Conservation (phyloP, 441 rosid genomes). For the Arabidopsis hybrid region DNA sequence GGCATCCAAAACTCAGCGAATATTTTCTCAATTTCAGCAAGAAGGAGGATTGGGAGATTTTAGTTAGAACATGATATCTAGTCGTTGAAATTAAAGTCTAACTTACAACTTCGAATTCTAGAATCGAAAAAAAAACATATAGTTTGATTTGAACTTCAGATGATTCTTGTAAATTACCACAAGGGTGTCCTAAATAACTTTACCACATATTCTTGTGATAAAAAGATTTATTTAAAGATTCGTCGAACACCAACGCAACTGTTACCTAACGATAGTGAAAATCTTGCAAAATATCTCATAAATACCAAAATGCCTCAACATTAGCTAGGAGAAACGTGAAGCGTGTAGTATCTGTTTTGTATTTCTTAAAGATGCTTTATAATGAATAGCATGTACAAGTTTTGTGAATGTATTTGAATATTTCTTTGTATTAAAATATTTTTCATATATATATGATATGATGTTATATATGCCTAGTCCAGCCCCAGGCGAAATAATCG, state of each 20-base stretch:
- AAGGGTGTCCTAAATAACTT: neutral
- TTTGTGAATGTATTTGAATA: neutral
- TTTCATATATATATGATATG: neutral
- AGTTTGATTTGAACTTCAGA: neutral
- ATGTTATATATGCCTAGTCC: neutral
- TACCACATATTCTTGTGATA: no score
- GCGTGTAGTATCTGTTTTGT: neutral
- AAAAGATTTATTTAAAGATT: no score
- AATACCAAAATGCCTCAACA: neutral
- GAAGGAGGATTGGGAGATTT: neutral
- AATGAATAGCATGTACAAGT: neutral
- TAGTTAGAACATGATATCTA: neutral
- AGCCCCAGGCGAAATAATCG: neutral
- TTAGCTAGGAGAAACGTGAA: neutral
- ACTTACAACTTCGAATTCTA: neutral
- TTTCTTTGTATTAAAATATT: neutral
- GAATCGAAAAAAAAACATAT: neutral
- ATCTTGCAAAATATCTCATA: neutral
- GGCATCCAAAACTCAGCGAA: neutral
- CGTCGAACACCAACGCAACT: no score
- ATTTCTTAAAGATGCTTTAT: neutral
- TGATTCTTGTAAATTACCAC: neutral
- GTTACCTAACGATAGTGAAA: no score
- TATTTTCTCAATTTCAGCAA: neutral
- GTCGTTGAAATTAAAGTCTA: neutral